These are phyloP conservation scores for Phialophora expanda DNA, from an alignment of 2,329 filamentous ascomycete species.

Conservation along the genomic window DNA sequence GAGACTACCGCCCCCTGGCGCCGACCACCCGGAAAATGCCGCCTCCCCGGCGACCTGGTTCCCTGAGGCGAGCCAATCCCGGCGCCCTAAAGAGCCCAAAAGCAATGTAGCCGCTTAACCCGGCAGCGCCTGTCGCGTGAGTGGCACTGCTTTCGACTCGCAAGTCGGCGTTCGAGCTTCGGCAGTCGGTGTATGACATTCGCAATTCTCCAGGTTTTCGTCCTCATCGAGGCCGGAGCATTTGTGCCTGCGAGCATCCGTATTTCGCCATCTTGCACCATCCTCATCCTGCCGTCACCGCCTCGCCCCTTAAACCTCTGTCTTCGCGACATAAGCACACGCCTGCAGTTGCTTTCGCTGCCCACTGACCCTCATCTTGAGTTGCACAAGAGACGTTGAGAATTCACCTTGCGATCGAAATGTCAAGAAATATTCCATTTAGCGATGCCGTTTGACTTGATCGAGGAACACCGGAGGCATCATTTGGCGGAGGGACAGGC, in stretches of 20 bases:
- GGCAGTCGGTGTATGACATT: slow-evolving; percentile 18
- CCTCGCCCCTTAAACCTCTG: not conserved
- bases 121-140: not conserved
- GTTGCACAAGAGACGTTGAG: not conserved
- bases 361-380: not conserved
- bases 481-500: slow-evolving; percentile 3
- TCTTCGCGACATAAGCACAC: slow-evolving; percentile 2
- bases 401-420: not conserved
- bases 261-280: slow-evolving; percentile 31
- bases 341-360: not conserved
- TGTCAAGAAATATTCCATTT: slow-evolving; percentile 13
- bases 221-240: slow-evolving; percentile 4
- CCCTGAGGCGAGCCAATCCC: slow-evolving; percentile 7
- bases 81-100: not conserved
- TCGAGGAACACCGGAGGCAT: slow-evolving; percentile 22
- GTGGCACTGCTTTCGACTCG: not conserved
- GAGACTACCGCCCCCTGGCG: not conserved
- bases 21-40: not conserved
- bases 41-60: not conserved
- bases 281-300: slow-evolving; percentile 5
- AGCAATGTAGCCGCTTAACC: not conserved
- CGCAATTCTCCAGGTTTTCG: slow-evolving; percentile 9
- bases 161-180: slow-evolving; percentile 12
- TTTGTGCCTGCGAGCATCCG: slow-evolving; percentile 8
- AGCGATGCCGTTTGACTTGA: slow-evolving; percentile 28